These are phyloP conservation scores for Nannizziopsis arthrosporioides DNA, from an alignment of 2,329 filamentous ascomycete genomes.

Conservation along the genomic window DNA sequence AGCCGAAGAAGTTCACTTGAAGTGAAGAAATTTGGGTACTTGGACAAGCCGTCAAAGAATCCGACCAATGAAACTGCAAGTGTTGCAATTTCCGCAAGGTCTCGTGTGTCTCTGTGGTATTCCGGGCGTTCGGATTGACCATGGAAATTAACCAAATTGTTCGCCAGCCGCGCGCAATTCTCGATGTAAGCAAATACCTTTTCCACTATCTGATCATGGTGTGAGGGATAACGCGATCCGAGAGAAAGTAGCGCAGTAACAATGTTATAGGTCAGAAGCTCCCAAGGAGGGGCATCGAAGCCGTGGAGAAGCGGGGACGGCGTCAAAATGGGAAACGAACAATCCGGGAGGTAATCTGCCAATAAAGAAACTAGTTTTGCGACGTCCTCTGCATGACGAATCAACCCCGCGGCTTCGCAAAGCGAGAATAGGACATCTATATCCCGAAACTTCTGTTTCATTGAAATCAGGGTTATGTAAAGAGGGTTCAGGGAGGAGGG, in stretches of 20 bases:
- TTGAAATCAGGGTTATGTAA: background rate
- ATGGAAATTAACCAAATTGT: slow-evolving; percentile 43
- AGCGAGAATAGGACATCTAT: slow-evolving; percentile 83
- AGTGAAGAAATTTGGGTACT: slow-evolving; percentile 70
- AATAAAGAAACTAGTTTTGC: slow-evolving; percentile 68
- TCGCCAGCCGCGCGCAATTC: slow-evolving; percentile 54
- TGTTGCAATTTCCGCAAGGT: slow-evolving; percentile 58
- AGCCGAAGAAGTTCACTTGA: slow-evolving; percentile 60
- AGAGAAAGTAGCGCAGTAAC: slow-evolving; percentile 71
- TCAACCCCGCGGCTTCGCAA: slow-evolving; percentile 73
- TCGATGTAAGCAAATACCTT: slow-evolving; percentile 62
- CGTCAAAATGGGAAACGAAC: slow-evolving; percentile 64
- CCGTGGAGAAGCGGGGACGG: slow-evolving; percentile 71
- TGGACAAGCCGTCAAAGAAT: slow-evolving; percentile 72
- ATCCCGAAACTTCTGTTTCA: slow-evolving; percentile 65
- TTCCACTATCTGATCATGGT: slow-evolving; percentile 55
- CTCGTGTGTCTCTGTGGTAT: slow-evolving; percentile 33
- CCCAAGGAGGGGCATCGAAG: slow-evolving; percentile 79
- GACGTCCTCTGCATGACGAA: slow-evolving; percentile 60
- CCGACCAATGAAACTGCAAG: slow-evolving; percentile 78
- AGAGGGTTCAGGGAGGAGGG: slow-evolving; percentile 17
- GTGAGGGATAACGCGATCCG: slow-evolving; percentile 56
- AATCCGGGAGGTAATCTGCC: slow-evolving; percentile 72
- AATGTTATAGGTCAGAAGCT: slow-evolving; percentile 66
- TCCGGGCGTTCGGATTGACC: slow-evolving; percentile 45